phyloP scores from a whole-genome alignment of 2,329 filamentous ascomycete species.

The Raffaelea ambrosiae region DNA sequence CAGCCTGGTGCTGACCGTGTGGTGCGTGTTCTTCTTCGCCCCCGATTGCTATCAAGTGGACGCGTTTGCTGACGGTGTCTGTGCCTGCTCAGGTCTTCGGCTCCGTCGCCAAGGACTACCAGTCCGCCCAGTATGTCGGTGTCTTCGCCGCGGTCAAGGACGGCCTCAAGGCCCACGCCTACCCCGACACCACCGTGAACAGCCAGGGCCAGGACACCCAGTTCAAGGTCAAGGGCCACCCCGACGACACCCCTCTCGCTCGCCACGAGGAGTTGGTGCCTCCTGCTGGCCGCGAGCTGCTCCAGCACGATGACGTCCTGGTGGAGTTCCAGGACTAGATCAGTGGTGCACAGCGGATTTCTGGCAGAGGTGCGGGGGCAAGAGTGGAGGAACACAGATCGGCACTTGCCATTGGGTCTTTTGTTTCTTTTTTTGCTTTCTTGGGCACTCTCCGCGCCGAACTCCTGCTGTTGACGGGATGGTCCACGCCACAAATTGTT shows the following conservation, averaged over 20 bases:
- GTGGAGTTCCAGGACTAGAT: conserved; percentile 3
- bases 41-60: neutral
- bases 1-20: conserved; percentile 8
- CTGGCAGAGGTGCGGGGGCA: too few species aligned
- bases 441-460: too few species aligned
- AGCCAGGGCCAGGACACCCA: neutral
- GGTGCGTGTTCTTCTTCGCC: neutral
- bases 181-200: conserved; percentile 9
- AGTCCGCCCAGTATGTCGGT: conserved; percentile 10
- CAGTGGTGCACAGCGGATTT: too few species aligned
- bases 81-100: conserved; percentile 6
- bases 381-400: too few species aligned
- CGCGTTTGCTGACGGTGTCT: too few species aligned
- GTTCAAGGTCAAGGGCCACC: neutral
- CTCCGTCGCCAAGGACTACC: conserved; percentile 11
- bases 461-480: too few species aligned
- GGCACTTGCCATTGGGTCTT: too few species aligned
- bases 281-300: neutral
- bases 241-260: neutral
- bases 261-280: neutral
- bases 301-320: conserved; percentile 2
- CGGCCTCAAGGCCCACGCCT: neutral
- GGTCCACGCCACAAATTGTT: too few species aligned
- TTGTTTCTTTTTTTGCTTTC: too few species aligned
- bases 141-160: conserved; percentile 1